Evolutionary conservation across 2,329 filamentous ascomycete genomes (phyloP), one percentile per base, ranked within the genome.

Genomic region (Phaeoacremonium minimum): DNA sequence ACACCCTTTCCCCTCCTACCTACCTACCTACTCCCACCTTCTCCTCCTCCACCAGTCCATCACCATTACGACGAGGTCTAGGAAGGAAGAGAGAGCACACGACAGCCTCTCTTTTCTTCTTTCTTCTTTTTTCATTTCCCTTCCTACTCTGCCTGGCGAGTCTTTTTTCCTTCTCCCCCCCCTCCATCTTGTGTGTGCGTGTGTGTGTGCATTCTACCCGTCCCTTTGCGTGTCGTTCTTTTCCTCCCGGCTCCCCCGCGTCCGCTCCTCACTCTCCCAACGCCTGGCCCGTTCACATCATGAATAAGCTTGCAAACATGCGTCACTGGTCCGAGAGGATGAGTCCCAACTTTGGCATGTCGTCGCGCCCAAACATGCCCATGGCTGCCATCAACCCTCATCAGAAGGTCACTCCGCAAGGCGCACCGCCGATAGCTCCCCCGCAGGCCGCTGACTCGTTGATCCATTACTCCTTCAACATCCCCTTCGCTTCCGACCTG

Each of bases 391-490:
- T 78, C 56, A 75, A 73, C 52, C 67, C 73, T 44, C 77, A 80
- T 45, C 68, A 73, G 50, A 80, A 82, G 60, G 67, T 71, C 44
- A 61, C 67, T 45, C 57, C 69, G 38, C 67, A 69, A 40, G 63
- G 73, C 35, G 64, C 66, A 42, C 66, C 76, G 40, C 70, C 78
- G 46, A 68, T 80, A 56, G 73, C 81, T 51, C 81, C 85, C 47
- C 79, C 84, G 40, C 81, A 84, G 46, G 72, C 83, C 45, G 75
- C 83, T 56, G 85, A 91, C 58, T 73, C 83, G 35, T 81, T 80
- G 47, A 87, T 97, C 63, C 88, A 94, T 63, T 84, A 95, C 60
- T 91, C 88, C 47, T 97, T 98, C 80, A 97, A 96, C 59, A 85
- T 98, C 33, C 93, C 93, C 43, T 96, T 97, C 66, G 83, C 89